Conservation (phyloP, 345 rosid genomes). For the Boechera retrofracta region DNA sequence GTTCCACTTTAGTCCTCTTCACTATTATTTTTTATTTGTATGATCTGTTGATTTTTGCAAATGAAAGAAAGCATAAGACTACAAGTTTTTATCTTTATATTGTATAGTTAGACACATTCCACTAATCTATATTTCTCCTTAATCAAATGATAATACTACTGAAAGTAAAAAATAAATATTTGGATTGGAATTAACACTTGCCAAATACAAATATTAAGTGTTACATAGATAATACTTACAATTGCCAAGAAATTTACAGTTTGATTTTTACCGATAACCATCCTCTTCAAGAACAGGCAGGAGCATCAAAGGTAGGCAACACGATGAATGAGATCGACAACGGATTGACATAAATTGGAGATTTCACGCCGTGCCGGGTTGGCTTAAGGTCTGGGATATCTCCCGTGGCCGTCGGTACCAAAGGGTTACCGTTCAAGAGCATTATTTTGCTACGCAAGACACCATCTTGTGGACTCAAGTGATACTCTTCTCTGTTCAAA, state of each 20-base stretch:
- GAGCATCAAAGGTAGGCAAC: constrained; percentile 78
- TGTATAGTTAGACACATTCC: constrained; percentile 42
- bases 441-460: constrained; percentile 67
- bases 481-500: constrained; percentile 81
- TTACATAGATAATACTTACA: constrained; percentile 4
- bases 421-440: constrained; percentile 78
- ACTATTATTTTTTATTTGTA: constrained; percentile 7
- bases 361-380: constrained; percentile 47
- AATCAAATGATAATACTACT: constrained; percentile 18
- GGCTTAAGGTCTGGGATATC: constrained; percentile 73
- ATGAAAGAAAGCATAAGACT: constrained; percentile 37
- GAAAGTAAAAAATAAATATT: neutral
- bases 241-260: constrained; percentile 15
- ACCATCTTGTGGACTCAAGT: constrained; percentile 75
- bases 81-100: constrained; percentile 21
- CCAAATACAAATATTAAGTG: neutral
- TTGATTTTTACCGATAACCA: neutral
- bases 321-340: constrained; percentile 78
- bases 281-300: constrained; percentile 55
- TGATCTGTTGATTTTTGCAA: constrained; percentile 35
- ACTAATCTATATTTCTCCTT: constrained; percentile 29
- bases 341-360: constrained; percentile 60
- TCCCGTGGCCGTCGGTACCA: constrained; percentile 56
- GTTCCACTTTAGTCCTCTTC: constrained; percentile 33
- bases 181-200: constrained; percentile 4